Percentiles rank a stretch among this genome's conserved stretches.
Evolutionary conservation across 1,284 basidiomycete species (phyloP).

Genomic region (Fistulina hepatica): DNA sequence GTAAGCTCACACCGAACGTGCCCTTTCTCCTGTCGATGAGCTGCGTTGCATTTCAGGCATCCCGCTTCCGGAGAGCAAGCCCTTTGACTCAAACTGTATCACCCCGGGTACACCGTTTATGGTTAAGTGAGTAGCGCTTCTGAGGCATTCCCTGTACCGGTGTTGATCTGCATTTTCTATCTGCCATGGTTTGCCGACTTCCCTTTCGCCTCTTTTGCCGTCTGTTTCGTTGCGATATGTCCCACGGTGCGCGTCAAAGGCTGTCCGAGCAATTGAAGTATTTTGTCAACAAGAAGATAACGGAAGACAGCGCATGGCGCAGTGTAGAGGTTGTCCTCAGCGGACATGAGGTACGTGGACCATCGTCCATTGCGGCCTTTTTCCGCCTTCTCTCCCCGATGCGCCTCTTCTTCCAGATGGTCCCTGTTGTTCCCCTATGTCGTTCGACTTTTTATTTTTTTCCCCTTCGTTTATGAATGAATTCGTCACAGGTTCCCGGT

Average conservation of each 20-base stretch:
- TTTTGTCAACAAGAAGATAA: conserved; percentile 95
- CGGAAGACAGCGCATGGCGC: conserved; percentile 91
- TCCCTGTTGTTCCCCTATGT: too few relatives aligned
- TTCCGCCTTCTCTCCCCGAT: too few relatives aligned
- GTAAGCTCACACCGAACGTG: too few relatives aligned
- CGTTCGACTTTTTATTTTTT: too few relatives aligned
- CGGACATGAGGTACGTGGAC: too few relatives aligned
- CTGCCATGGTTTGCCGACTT: background rate
- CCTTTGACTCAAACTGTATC: conserved; percentile 98
- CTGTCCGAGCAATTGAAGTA: conserved; percentile 88
- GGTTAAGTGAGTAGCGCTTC: too few relatives aligned
- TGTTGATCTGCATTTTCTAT: background rate
- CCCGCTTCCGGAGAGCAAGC: conserved; percentile 82
- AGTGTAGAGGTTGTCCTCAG: conserved; percentile 89
- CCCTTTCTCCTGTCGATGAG: too few relatives aligned
- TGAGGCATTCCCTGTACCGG: background rate
- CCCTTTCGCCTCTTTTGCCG: conserved; percentile 1
- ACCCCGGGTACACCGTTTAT: conserved; percentile 69
- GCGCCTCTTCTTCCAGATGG: too few relatives aligned
- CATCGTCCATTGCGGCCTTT: too few relatives aligned
- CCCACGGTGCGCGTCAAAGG: conserved; percentile 61
- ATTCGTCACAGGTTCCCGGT: too few relatives aligned
- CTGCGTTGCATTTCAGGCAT: too few relatives aligned
- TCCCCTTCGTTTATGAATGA: too few relatives aligned
- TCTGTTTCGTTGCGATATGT: background rate